phyloP scores from a whole-genome alignment of 176 grass and related monocot species.

The Pontederia paniculata region DNA sequence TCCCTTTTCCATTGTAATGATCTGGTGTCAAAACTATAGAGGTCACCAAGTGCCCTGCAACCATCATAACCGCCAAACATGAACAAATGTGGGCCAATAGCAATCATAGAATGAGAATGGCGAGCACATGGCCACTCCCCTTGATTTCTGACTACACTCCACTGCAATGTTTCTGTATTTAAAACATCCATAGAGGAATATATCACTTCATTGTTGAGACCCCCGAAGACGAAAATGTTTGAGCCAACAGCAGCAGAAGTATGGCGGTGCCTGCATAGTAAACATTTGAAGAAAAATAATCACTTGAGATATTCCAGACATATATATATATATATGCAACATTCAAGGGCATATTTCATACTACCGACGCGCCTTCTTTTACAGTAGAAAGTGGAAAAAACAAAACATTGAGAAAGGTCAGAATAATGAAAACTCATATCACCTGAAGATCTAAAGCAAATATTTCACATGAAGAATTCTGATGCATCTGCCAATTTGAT shows the following conservation, averaged over 20 bases:
- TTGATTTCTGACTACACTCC: slow-evolving; percentile 33
- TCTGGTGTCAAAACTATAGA: slow-evolving; percentile 66
- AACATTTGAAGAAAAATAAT: slow-evolving; percentile 9
- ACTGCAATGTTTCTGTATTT: slow-evolving; percentile 55
- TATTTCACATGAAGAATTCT: no score
- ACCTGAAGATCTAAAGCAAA: no score
- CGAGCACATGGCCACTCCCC: slow-evolving; percentile 68
- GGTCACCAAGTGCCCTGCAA: slow-evolving; percentile 45
- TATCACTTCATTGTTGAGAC: slow-evolving; percentile 60
- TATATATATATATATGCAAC: background rate
- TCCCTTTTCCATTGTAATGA: slow-evolving; percentile 61
- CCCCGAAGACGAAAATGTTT: slow-evolving; percentile 83
- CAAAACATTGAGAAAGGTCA: no score
- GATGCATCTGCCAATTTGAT: no score
- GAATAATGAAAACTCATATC: no score
- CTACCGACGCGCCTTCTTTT: no score
- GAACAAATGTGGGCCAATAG: slow-evolving; percentile 41
- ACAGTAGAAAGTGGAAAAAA: no score
- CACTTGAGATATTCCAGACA: background rate
- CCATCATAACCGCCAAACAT: slow-evolving; percentile 96
- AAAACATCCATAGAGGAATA: slow-evolving; percentile 82
- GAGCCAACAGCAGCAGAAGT: slow-evolving; percentile 36
- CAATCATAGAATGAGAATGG: slow-evolving; percentile 84
- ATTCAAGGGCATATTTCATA: background rate
- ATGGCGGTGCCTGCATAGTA: slow-evolving; percentile 59